Conservation (phyloP, 139 green algal genomes). For the Prasinococcaceae sp. region DNA sequence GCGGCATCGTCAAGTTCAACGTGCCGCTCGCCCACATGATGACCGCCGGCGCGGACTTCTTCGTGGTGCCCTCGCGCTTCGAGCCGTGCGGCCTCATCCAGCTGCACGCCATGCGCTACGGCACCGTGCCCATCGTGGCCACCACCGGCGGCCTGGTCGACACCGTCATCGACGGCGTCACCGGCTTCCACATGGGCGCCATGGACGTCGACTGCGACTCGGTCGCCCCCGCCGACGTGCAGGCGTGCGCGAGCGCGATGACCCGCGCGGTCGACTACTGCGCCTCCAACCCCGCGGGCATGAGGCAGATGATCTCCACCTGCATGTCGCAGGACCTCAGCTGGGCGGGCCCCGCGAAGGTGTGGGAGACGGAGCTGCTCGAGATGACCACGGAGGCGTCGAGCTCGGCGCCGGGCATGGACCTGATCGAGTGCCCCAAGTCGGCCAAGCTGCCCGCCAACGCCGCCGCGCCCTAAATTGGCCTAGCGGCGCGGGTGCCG, state of each 20-base stretch:
- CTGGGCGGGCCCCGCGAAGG: conserved; percentile 42
- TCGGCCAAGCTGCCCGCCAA: no score
- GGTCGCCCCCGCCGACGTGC: conserved; percentile 54
- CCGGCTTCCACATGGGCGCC: conserved; percentile 91
- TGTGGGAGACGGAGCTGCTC: conserved; percentile 19
- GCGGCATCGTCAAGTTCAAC: conserved; percentile 87
- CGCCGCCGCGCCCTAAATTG: no score
- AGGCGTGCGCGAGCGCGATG: conserved; percentile 47
- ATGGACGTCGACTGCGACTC: conserved; percentile 52
- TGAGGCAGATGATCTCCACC: conserved; percentile 52
- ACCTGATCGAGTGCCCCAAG: no score
- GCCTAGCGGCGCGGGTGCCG: no score
- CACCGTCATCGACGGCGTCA: conserved; percentile 94
- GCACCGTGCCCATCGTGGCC: conserved; percentile 76
- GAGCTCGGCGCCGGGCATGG: no score
- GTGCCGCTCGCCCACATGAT: conserved; percentile 83
- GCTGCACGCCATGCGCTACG: conserved; percentile 71
- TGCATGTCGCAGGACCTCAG: conserved; percentile 90
- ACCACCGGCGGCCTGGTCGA: conserved; percentile 94
- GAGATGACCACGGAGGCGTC: no score
- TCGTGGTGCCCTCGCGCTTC: conserved; percentile 91
- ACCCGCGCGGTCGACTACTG: background rate
- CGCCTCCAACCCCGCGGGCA: background rate
- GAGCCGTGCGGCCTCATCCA: conserved; percentile 97
- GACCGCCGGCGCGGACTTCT: conserved; percentile 89